Percentiles rank a stretch among this genome's conserved stretches.
These are phyloP conservation scores for Pseudevernia furfuracea DNA, from an alignment of 495 filamentous ascomycete species.

Conservation along the genomic window DNA sequence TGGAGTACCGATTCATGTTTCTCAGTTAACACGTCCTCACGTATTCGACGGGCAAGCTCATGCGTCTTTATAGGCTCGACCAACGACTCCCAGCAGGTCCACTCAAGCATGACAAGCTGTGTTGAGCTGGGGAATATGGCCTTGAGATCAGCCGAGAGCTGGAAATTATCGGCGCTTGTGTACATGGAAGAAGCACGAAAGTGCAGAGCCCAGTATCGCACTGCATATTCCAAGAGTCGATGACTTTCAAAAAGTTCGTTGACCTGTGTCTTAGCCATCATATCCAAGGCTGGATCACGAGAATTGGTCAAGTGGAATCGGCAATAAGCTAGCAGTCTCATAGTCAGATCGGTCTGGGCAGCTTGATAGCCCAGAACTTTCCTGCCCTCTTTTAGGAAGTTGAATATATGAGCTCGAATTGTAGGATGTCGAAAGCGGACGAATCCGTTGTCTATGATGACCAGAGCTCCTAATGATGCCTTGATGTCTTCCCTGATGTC, in stretches of 20 bases:
- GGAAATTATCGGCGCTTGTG: constrained; percentile 35
- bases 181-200: constrained; percentile 46
- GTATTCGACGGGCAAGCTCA: constrained; percentile 45
- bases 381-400: constrained; percentile 34
- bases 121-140: constrained; percentile 45
- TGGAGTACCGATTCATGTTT: constrained; percentile 52
- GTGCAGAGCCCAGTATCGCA: constrained; percentile 53
- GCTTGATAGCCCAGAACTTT: constrained; percentile 39
- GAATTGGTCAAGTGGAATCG: constrained; percentile 41
- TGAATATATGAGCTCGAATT: constrained; percentile 44
- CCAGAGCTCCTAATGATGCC: constrained; percentile 33
- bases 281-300: constrained; percentile 43
- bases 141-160: constrained; percentile 42
- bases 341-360: constrained; percentile 48
- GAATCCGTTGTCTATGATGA: constrained; percentile 41
- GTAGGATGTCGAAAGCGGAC: constrained; percentile 53
- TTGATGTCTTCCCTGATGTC: constrained; percentile 33
- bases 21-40: constrained; percentile 46
- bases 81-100: constrained; percentile 43
- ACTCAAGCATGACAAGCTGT: constrained; percentile 47
- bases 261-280: constrained; percentile 38
- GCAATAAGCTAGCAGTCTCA: constrained; percentile 47
- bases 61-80: constrained; percentile 39
- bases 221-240: constrained; percentile 48
- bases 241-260: constrained; percentile 44